Base-by-base conservation (phyloP, 352 stramenopile genomes). In the Phytophthora pini region DNA sequence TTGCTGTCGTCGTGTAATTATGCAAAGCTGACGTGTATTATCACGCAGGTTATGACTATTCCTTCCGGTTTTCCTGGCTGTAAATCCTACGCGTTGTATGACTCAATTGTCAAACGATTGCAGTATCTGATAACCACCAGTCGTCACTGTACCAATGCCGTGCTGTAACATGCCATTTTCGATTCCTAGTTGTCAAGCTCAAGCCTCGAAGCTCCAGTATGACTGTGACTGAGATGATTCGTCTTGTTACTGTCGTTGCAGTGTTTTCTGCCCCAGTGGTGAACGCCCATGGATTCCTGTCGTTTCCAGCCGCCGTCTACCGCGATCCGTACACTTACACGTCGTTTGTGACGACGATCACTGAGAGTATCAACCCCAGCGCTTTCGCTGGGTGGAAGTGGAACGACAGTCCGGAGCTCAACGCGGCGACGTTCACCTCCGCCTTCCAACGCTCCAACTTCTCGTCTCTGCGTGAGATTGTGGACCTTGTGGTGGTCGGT, bases 301-400 rank as follows among this genome's bases (percentile, higher is more conserved):
- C 74, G 10, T 58, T 74, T 12, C 76, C 76, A 9, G 53, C 39
- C 0, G 74, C 74, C 2, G 65, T 80, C 38, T 84, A 79, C 46
- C 46, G 56, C 15, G 31, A 65, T n/a, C 27, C 61, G 2, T 60
- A 54, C 40, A 76, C 58, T 24, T 36, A 56, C 32, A 87, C 79
- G 3, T 63, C 57, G 39, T 82, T 73, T 60, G 39, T 68, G 27
- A 55, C 22, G 17, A 72, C 50, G 45, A 79, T 82, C 57, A 61
- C 66, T 48, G 70, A 60, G 39, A 61, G 50, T 29, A 53, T 70
- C 20, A 62, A 76, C 27, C 22, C 32, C 12, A 65, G 10, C 4
- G 44, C 55, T n/a, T 88, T 82, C 53, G 51, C 51, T 4, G 77
- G 77, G 24, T 76, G 77, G 54, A 86, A 84, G 68, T 86, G 65